phyloP scores from a whole-genome alignment of 2,329 filamentous ascomycete species.

The Thelonectria olida region DNA sequence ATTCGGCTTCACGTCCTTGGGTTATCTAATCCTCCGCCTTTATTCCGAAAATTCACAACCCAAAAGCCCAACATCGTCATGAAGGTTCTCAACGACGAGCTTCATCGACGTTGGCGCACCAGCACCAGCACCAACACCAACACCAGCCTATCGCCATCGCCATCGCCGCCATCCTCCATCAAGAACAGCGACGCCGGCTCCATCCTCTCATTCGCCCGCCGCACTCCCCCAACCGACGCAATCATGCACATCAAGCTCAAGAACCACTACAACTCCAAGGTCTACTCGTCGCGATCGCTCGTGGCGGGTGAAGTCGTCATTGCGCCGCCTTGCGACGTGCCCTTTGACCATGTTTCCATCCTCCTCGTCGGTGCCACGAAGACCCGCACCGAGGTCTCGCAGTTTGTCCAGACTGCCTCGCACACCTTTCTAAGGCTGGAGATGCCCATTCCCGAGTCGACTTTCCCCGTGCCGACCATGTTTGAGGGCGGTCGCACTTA shows the following conservation, averaged over 20 bases:
- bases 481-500: conserved; percentile 31
- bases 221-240: background rate
- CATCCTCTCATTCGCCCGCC: conserved; percentile 4
- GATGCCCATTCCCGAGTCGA: conserved; percentile 30
- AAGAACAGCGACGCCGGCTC: background rate
- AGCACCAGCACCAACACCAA: background rate
- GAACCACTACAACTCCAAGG: conserved; percentile 34
- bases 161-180: background rate
- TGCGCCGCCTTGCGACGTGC: conserved; percentile 17
- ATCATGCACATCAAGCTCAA: conserved; percentile 24
- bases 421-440: conserved; percentile 36
- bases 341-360: conserved; percentile 28
- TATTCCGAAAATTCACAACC: background rate
- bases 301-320: conserved; percentile 30
- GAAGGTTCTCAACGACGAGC: conserved; percentile 12
- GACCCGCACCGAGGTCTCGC: conserved; percentile 31
- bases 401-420: conserved; percentile 26
- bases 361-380: conserved; percentile 28
- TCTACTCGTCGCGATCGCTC: conserved; percentile 36
- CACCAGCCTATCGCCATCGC: too few relatives aligned
- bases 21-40: too few relatives aligned
- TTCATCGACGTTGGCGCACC: conserved; percentile 11
- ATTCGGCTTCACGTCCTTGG: too few relatives aligned
- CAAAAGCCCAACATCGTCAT: background rate
- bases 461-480: conserved; percentile 23